These are phyloP conservation scores for Edaphochlamys debaryana DNA, from an alignment of 139 green algal genomes.

Conservation along the genomic window DNA sequence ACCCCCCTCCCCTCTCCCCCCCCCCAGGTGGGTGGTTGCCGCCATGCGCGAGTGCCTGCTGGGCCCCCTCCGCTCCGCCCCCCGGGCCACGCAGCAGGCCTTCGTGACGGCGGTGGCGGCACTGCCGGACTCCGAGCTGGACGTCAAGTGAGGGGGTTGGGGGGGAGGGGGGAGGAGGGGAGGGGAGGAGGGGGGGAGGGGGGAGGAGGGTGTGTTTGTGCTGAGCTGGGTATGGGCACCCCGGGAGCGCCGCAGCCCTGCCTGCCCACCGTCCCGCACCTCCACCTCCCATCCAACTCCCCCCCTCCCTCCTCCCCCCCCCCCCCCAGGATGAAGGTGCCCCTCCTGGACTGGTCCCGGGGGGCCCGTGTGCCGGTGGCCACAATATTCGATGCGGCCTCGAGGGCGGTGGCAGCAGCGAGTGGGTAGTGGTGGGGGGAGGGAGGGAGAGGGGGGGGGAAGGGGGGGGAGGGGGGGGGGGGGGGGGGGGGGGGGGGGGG, in stretches of 20 bases:
- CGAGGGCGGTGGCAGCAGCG: too few species aligned
- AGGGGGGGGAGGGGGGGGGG: too few species aligned
- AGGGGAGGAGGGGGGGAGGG: neutral
- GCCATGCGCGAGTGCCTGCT: conserved; percentile 32
- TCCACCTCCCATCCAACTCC: neutral
- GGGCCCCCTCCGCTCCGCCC: conserved; percentile 2
- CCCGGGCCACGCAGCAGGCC: conserved; percentile 20
- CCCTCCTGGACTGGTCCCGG: conserved; percentile 42
- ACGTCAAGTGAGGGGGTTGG: conserved; percentile 18
- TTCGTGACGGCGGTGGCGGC: conserved; percentile 38
- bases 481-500: too few species aligned
- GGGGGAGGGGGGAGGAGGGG: neutral
- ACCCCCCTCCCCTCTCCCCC: too few species aligned
- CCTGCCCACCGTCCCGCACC: too few species aligned
- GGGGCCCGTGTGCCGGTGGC: conserved; percentile 15
- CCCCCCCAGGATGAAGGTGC: conserved; percentile 34
- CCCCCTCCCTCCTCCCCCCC: too few species aligned
- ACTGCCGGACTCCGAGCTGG: conserved; percentile 26
- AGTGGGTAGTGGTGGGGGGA: too few species aligned
- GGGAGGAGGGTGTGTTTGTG: neutral
- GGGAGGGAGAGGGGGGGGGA: too few species aligned
- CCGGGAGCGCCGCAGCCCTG: too few species aligned
- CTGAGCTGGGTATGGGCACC: neutral
- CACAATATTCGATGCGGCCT: conserved; percentile 38
- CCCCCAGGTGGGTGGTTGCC: conserved; percentile 32